phyloP scores from a whole-genome alignment of 1,284 basidiomycete species.

The Fomitiporia mediterranea region DNA sequence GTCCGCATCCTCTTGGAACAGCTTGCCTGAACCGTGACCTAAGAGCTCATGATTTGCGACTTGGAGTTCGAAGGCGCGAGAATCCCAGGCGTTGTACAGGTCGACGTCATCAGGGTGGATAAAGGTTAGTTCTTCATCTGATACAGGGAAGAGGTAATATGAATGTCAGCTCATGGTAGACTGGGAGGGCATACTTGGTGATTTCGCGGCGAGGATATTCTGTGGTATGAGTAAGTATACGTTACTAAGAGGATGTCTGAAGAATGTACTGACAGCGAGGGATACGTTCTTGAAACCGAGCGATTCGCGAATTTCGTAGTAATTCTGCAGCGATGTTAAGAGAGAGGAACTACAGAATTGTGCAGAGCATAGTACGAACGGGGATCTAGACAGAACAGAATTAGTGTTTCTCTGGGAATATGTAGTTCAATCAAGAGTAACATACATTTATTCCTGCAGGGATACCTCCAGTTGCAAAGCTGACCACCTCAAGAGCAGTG shows the following conservation, averaged over 20 bases:
- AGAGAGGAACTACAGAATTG: not conserved
- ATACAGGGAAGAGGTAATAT: not conserved
- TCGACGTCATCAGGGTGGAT: conserved; percentile 67
- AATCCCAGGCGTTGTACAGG: conserved; percentile 74
- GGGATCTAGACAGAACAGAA: conserved; percentile 47
- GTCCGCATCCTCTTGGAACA: conserved; percentile 70
- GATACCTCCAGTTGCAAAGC: conserved; percentile 82
- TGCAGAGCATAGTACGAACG: conserved; percentile 33
- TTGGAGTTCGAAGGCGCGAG: conserved; percentile 74
- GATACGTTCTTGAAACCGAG: conserved; percentile 83
- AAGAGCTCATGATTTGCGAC: conserved; percentile 83
- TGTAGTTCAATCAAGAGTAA: conserved; percentile 6
- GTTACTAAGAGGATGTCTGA: not conserved
- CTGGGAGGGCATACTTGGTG: conserved; percentile 50
- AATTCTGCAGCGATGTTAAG: conserved; percentile 42
- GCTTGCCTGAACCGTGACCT: conserved; percentile 76
- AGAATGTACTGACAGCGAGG: conserved; percentile 47
- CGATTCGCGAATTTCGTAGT: conserved; percentile 75
- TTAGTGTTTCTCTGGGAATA: not conserved
- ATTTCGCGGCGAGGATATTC: conserved; percentile 81
- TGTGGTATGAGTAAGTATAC: conserved; percentile 25
- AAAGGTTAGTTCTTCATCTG: conserved; percentile 76
- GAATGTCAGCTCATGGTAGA: not conserved
- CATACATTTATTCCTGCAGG: conserved; percentile 78
- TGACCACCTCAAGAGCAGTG: conserved; percentile 73